phyloP scores from a whole-genome alignment of 306 rosid genomes.

The Quercus rubra region DNA sequence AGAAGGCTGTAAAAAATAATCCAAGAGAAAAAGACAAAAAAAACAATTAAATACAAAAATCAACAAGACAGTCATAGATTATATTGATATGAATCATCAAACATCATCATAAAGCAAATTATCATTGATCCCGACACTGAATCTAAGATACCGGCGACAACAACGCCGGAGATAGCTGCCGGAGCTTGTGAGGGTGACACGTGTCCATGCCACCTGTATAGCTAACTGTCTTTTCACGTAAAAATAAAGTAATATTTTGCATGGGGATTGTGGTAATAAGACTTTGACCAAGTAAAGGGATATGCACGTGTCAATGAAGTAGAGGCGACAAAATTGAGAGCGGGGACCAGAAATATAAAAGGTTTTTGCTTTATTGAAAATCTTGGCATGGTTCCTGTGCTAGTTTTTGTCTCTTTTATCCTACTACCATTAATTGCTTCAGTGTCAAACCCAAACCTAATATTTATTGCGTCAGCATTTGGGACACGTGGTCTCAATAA shows the following conservation, averaged over 20 bases:
- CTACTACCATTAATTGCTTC: conserved; percentile 11
- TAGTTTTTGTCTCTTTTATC: conserved; percentile 7
- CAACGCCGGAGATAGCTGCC: conserved; percentile 2
- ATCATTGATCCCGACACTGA: conserved; percentile 31
- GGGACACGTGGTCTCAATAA: conserved; percentile 65
- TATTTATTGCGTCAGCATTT: conserved; percentile 41
- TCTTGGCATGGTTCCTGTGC: conserved; percentile 57
- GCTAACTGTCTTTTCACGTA: conserved; percentile 32
- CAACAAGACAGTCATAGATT: not conserved
- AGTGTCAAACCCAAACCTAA: conserved; percentile 20
- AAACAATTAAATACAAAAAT: not conserved
- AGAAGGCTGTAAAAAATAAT: not conserved
- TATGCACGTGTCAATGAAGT: conserved; percentile 34
- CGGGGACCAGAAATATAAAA: conserved; percentile 32
- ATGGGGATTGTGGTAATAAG: conserved; percentile 38
- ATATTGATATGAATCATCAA: not conserved
- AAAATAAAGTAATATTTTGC: conserved; percentile 48
- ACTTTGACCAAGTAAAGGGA: conserved; percentile 29
- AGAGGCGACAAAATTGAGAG: conserved; percentile 17
- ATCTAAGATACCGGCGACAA: conserved; percentile 25
- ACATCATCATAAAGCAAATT: not conserved
- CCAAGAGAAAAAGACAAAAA: not conserved
- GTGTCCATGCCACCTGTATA: conserved; percentile 36
- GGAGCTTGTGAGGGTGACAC: conserved; percentile 31
- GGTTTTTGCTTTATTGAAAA: conserved; percentile 40